Percentiles rank a stretch among this genome's conserved stretches.
Evolutionary conservation across 768 basidiomycete species (phyloP).

Genomic region (Kockovaella imperatae): DNA sequence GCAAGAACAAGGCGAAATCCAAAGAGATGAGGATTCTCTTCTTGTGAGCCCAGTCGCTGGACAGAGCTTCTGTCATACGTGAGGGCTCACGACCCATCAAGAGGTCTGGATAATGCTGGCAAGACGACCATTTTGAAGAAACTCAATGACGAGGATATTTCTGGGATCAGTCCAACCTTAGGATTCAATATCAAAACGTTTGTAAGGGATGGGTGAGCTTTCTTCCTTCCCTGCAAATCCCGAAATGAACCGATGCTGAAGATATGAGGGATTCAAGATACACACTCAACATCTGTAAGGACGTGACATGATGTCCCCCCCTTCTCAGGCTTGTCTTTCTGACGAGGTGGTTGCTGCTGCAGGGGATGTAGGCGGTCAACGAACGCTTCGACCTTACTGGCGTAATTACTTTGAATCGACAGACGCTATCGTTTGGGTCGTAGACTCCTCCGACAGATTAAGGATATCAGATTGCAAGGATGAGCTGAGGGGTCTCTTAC

Average conservation of each 20-base stretch:
- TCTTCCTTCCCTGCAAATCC: conserved; percentile 3
- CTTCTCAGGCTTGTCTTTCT: neutral
- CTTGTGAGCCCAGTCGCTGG: conserved; percentile 41
- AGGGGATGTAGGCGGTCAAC: conserved; percentile 99
- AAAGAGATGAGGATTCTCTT: conserved; percentile 94
- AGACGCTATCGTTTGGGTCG: conserved; percentile 96
- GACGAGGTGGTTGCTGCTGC: neutral
- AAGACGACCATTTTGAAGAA: conserved; percentile 98
- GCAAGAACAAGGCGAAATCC: conserved; percentile 92
- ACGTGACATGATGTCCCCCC: conserved; percentile 3
- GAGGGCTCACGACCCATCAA: no score
- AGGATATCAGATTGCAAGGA: conserved; percentile 82
- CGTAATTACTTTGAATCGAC: conserved; percentile 98
- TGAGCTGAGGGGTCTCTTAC: conserved; percentile 75
- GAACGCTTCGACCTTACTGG: conserved; percentile 94
- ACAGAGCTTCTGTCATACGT: neutral
- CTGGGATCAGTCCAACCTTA: conserved; percentile 78
- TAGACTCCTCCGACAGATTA: conserved; percentile 86
- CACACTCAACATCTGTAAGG: conserved; percentile 69
- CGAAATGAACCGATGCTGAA: no score
- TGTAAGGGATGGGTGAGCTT: conserved; percentile 69
- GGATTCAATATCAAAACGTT: conserved; percentile 99
- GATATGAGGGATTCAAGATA: conserved; percentile 54
- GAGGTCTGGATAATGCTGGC: conserved; percentile 95
- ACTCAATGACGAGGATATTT: conserved; percentile 84